phyloP scores from a whole-genome alignment of 208 protist species.

The Angomonas deanei region DNA sequence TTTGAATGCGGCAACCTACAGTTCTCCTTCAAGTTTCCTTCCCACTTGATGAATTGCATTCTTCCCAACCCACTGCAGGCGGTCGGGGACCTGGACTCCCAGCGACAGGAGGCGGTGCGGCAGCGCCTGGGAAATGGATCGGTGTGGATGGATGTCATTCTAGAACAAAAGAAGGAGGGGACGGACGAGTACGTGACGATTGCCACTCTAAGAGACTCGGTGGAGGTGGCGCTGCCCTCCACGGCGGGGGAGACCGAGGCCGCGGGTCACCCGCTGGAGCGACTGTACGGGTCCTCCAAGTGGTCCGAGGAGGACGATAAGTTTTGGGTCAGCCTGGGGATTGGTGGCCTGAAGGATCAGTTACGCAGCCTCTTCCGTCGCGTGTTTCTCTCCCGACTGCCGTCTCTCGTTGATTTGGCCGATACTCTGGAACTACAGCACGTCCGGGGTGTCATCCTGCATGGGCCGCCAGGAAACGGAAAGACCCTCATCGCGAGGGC shows the following conservation, averaged over 20 bases:
- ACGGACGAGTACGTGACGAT: background rate
- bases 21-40: background rate
- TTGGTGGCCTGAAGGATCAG: slow-evolving; percentile 94
- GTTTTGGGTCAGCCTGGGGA: slow-evolving; percentile 78
- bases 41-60: background rate
- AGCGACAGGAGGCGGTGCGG: background rate
- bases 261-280: slow-evolving; percentile 36
- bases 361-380: slow-evolving; percentile 96
- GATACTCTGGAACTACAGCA: slow-evolving; percentile 91
- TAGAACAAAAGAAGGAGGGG: background rate
- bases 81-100: background rate
- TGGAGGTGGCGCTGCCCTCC: background rate
- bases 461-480: slow-evolving; percentile 99
- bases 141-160: background rate
- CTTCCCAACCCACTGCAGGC: background rate
- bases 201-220: background rate
- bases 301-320: slow-evolving; percentile 13
- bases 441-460: slow-evolving; percentile 97
- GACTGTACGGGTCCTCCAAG: slow-evolving; percentile 23
- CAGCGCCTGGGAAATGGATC: background rate
- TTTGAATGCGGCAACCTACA: background rate
- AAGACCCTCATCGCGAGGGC: slow-evolving; percentile 99
- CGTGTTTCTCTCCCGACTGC: slow-evolving; percentile 97
- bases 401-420: slow-evolving; percentile 47
- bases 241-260: background rate